phyloP scores from a whole-genome alignment of 306 rosid genomes.

The Astragalus membranaceus region DNA sequence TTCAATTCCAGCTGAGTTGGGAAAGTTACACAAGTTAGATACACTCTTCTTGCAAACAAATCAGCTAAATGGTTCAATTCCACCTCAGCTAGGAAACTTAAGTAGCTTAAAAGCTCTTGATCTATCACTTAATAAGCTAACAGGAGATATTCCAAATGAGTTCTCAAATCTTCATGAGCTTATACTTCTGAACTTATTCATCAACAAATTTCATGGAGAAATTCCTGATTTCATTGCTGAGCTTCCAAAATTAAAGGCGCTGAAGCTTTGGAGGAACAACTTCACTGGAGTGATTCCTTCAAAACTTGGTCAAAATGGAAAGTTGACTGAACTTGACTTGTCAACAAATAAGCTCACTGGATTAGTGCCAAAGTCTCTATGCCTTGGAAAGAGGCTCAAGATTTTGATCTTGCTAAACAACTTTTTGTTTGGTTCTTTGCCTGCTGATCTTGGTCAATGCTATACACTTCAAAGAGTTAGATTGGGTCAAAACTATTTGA shows the following conservation, averaged over 20 bases:
- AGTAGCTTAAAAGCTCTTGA: conserved; percentile 55
- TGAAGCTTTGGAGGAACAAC: conserved; percentile 80
- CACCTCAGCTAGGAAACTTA: conserved; percentile 61
- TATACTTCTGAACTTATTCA: conserved; percentile 58
- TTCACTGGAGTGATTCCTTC: conserved; percentile 76
- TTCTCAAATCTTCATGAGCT: conserved; percentile 54
- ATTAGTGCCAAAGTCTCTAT: conserved; percentile 42
- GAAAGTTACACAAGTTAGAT: conserved; percentile 51
- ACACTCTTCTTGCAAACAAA: conserved; percentile 77
- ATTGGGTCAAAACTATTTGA: conserved; percentile 72
- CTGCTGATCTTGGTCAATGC: conserved; percentile 67
- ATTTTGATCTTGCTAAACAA: conserved; percentile 58
- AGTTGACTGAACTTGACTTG: conserved; percentile 52
- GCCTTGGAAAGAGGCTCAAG: conserved; percentile 43
- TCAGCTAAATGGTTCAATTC: conserved; percentile 57
- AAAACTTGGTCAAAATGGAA: conserved; percentile 63
- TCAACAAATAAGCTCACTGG: conserved; percentile 85
- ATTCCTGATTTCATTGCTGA: conserved; percentile 57
- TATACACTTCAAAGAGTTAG: conserved; percentile 55
- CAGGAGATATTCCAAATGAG: conserved; percentile 62
- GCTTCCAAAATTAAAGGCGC: conserved; percentile 53
- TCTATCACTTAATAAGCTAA: conserved; percentile 65
- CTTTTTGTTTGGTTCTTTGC: conserved; percentile 66
- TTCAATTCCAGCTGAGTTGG: conserved; percentile 65
- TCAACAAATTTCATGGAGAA: conserved; percentile 73